phyloP scores from a whole-genome alignment of 2,329 filamentous ascomycete species.

The Lojkania enalia region DNA sequence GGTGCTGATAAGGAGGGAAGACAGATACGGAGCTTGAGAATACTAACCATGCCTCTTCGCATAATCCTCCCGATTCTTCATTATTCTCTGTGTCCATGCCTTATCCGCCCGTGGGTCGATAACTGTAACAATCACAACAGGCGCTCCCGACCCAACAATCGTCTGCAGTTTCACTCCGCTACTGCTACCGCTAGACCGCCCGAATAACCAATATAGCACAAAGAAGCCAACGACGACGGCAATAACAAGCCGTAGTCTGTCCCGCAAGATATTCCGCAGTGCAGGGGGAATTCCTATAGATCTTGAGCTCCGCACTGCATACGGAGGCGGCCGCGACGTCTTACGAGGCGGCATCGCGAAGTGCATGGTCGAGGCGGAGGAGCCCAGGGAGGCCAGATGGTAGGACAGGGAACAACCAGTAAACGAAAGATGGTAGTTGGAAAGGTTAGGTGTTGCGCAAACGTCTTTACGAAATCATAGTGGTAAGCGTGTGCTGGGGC shows the following conservation, averaged over 20 bases:
- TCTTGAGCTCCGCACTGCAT: slow-evolving; percentile 62
- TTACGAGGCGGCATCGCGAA: slow-evolving; percentile 88
- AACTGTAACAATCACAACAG: slow-evolving; percentile 80
- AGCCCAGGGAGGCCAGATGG: slow-evolving; percentile 17
- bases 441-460: slow-evolving; percentile 3
- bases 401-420: slow-evolving; percentile 7
- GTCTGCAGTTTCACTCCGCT: slow-evolving; percentile 24
- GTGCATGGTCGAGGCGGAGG: slow-evolving; percentile 65
- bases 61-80: slow-evolving; percentile 82
- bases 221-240: slow-evolving; percentile 62
- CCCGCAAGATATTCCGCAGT: slow-evolving; percentile 54
- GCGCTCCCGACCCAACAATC: slow-evolving; percentile 51
- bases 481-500: not conserved
- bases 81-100: slow-evolving; percentile 72
- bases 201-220: slow-evolving; percentile 41
- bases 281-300: slow-evolving; percentile 47
- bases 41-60: slow-evolving; percentile 79
- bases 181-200: slow-evolving; percentile 28
- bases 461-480: slow-evolving; percentile 16
- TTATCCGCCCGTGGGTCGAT: slow-evolving; percentile 70
- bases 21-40: not conserved
- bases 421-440: slow-evolving; percentile 32
- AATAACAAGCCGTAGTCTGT: slow-evolving; percentile 62
- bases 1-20: too few relatives aligned
- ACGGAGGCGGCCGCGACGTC: slow-evolving; percentile 74